Evolutionary conservation across 2,329 filamentous ascomycete species (phyloP).

Genomic region (Aspergillus alliaceus): DNA sequence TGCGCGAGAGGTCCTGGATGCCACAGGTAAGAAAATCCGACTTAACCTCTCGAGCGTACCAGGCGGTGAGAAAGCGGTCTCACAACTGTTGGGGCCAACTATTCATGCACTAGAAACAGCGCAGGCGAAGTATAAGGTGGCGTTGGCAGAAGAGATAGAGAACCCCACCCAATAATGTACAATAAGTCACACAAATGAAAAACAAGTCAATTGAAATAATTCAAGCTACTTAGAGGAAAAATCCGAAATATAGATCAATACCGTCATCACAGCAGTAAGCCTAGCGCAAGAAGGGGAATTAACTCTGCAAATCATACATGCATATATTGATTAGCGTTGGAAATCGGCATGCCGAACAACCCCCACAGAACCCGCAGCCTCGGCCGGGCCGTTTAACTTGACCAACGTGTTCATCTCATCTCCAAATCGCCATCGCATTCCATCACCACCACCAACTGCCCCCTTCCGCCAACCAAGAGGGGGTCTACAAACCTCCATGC

Average conservation of each 20-base stretch:
- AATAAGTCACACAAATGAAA: constrained; percentile 8
- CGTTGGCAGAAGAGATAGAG: constrained; percentile 62
- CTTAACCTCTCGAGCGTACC: constrained; percentile 65
- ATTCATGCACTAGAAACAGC: constrained; percentile 70
- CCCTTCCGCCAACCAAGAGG: neutral
- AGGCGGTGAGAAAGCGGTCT: constrained; percentile 75
- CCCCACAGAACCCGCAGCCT: constrained; percentile 64
- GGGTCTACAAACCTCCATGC: neutral
- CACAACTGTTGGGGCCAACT: constrained; percentile 73
- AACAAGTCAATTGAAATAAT: constrained; percentile 7
- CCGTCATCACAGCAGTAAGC: neutral
- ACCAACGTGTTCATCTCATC: constrained; percentile 41
- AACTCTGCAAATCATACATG: neutral
- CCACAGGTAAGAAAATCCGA: constrained; percentile 71
- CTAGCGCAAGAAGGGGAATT: neutral
- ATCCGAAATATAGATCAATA: too few species aligned
- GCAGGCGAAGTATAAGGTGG: constrained; percentile 68
- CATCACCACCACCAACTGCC: neutral
- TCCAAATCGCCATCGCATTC: neutral
- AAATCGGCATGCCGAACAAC: constrained; percentile 30
- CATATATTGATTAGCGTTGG: neutral
- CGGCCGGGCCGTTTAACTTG: constrained; percentile 63
- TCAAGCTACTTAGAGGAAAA: neutral
- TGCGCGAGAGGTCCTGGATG: constrained; percentile 67
- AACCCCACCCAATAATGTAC: constrained; percentile 16